Conservation (phyloP, 73 alveolate species). For the Blepharisma japonicum region DNA sequence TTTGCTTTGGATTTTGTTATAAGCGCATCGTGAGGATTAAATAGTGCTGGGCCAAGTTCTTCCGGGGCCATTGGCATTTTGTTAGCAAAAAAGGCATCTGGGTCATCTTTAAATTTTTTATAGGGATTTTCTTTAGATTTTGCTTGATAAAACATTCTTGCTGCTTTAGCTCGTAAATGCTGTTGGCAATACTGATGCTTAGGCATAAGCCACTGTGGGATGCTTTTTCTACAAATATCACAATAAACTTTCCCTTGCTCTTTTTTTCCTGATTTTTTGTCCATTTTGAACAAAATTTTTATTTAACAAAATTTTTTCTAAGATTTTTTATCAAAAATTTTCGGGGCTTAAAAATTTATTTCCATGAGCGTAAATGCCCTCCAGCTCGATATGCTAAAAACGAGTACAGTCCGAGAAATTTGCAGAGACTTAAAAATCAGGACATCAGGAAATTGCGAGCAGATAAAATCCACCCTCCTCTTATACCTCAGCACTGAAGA, state of each 20-base stretch:
- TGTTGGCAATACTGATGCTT: background rate
- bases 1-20: background rate
- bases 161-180: constrained; percentile 17
- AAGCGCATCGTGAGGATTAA: no score
- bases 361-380: no score
- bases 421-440: no score
- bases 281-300: no score
- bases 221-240: background rate
- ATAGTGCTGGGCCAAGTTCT: background rate
- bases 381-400: no score
- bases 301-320: no score
- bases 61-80: background rate
- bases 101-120: background rate
- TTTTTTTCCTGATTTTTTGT: background rate
- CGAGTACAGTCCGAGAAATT: no score
- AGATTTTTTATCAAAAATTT: no score
- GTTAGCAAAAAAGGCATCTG: background rate
- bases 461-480: no score
- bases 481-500: background rate
- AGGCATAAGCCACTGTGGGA: background rate
- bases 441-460: no score
- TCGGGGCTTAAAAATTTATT: no score
- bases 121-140: background rate
- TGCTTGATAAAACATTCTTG: constrained; percentile 3
- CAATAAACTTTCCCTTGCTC: constrained; percentile 4